A percentile compares a stretch with the other conserved stretches of the same genome.
phyloP scores from a whole-genome alignment of 257 asterid genomes.

The Ajuga chamaepitys region DNA sequence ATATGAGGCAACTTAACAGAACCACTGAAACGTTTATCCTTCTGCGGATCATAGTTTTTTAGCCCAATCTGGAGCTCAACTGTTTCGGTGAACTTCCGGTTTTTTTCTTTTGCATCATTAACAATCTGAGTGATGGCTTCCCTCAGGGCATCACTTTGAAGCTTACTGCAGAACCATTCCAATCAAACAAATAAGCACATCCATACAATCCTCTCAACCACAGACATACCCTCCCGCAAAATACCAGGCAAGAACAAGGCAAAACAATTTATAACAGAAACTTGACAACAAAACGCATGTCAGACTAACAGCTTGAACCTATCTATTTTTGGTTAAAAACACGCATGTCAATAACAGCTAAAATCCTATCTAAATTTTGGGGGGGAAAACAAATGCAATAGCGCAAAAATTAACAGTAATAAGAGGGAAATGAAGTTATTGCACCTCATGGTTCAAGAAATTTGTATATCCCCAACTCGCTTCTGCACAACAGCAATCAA shows the following conservation, averaged over 20 bases:
- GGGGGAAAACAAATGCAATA: background rate
- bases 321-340: too few species aligned
- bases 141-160: slow-evolving; percentile 40
- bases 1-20: slow-evolving; percentile 52
- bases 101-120: slow-evolving; percentile 30
- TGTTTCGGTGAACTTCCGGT: slow-evolving; percentile 42
- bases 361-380: background rate
- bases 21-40: slow-evolving; percentile 54
- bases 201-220: background rate
- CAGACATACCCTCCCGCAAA: background rate
- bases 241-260: background rate
- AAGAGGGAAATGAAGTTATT: background rate
- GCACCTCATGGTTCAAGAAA: slow-evolving; percentile 27
- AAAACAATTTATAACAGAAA: background rate
- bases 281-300: background rate
- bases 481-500: slow-evolving; percentile 13
- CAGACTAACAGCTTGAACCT: background rate
- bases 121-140: slow-evolving; percentile 35
- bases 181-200: background rate
- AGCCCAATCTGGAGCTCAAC: slow-evolving; percentile 46
- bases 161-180: slow-evolving; percentile 29
- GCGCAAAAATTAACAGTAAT: background rate
- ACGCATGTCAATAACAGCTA: too few species aligned
- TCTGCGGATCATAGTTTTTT: slow-evolving; percentile 50
- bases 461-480: background rate